A percentile compares a stretch with the other conserved stretches of the same genome.
These are phyloP conservation scores for Tylopilus sp. DNA, from an alignment of 1,284 basidiomycete species.

Conservation along the genomic window DNA sequence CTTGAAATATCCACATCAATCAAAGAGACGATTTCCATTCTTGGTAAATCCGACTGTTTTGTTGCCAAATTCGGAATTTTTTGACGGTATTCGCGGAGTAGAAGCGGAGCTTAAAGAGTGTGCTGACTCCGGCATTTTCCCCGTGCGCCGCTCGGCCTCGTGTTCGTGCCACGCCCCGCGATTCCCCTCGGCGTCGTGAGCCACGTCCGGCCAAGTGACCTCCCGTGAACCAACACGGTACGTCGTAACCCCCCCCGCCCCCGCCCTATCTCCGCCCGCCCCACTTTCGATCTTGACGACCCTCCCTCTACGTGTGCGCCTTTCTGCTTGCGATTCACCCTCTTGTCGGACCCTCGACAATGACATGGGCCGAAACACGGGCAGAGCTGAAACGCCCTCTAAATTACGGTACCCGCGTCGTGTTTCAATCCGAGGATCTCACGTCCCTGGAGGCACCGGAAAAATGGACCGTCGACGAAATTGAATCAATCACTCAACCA, in stretches of 20 bases:
- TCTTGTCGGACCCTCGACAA: not conserved
- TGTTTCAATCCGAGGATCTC: slow-evolving; percentile 25
- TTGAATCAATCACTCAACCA: slow-evolving; percentile 5
- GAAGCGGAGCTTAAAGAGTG: slow-evolving; percentile 18
- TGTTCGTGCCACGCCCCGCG: slow-evolving; percentile 12
- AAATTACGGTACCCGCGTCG: not conserved
- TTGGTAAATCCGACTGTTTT: slow-evolving; percentile 16
- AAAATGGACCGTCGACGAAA: not conserved
- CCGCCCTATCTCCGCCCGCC: slow-evolving; percentile 5
- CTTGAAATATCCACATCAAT: slow-evolving; percentile 20
- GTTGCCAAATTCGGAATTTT: slow-evolving; percentile 11
- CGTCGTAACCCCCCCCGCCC: not conserved
- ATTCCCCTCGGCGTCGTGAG: slow-evolving; percentile 12
- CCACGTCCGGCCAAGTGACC: slow-evolving; percentile 6
- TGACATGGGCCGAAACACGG: slow-evolving; percentile 8
- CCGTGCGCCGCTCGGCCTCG: slow-evolving; percentile 11
- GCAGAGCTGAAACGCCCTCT: slow-evolving; percentile 6
- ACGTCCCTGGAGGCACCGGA: slow-evolving; percentile 6
- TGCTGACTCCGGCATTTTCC: slow-evolving; percentile 15
- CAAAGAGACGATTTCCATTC: slow-evolving; percentile 16
- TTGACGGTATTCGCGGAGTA: slow-evolving; percentile 23
- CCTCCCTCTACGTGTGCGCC: no score
- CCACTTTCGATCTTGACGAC: no score
- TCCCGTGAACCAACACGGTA: slow-evolving; percentile 10
- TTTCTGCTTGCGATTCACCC: slow-evolving; percentile 22